Percentiles rank a stretch among this genome's conserved stretches.
phyloP scores from a whole-genome alignment of 257 asterid genomes.

The Mentha longifolia region DNA sequence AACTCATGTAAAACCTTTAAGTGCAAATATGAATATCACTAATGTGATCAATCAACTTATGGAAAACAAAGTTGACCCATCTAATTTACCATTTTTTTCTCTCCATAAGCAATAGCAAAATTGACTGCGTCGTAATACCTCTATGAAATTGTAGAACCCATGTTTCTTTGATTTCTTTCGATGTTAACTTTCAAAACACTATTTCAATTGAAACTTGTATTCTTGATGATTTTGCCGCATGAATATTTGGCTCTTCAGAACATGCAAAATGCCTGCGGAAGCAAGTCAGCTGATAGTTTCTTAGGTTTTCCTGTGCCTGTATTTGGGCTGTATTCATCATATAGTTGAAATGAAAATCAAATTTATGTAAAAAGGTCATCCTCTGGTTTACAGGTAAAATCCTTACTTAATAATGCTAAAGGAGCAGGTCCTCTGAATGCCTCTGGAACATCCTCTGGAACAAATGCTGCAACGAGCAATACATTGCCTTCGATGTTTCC shows the following conservation, averaged over 20 bases:
- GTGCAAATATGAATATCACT: background rate
- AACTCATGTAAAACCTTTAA: background rate
- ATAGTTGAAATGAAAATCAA: constrained; percentile 12
- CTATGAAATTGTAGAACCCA: constrained; percentile 9
- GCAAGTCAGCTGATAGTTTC: constrained; percentile 31
- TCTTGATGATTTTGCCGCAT: constrained; percentile 14
- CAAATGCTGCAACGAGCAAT: constrained; percentile 68
- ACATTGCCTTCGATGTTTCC: constrained; percentile 96
- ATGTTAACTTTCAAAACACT: constrained; percentile 17
- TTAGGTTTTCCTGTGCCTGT: constrained; percentile 22
- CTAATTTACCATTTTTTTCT: background rate
- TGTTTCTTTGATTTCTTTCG: constrained; percentile 4
- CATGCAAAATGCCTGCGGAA: constrained; percentile 22
- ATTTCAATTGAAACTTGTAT: background rate
- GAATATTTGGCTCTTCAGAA: constrained; percentile 9
- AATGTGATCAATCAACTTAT: constrained; percentile 1
- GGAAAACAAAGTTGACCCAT: background rate
- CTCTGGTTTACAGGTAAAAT: constrained; percentile 65
- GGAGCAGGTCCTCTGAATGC: constrained; percentile 74
- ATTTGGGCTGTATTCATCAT: background rate
- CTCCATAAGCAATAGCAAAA: background rate
- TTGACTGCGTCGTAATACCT: background rate
- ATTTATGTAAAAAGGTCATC: constrained; percentile 21
- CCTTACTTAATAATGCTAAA: constrained; percentile 83
- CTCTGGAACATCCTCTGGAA: constrained; percentile 67